Evolutionary conservation across 164 flowering plant species (phyloP).

Genomic region (Magnolia sinica): DNA sequence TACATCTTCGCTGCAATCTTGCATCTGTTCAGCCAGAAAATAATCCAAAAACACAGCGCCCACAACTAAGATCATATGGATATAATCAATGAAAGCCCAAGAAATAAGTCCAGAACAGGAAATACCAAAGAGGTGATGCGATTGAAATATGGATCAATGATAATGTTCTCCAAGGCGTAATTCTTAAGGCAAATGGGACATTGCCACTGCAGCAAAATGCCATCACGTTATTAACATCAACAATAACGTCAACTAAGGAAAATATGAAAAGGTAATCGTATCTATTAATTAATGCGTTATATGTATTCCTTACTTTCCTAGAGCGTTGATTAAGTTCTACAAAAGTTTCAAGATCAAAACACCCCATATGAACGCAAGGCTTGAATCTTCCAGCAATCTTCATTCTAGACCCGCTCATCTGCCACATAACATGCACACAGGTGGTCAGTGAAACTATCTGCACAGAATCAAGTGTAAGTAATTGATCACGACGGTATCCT

Average conservation of each 20-base stretch:
- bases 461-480: not conserved
- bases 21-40: conserved; percentile 47
- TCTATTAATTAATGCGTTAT: not conserved
- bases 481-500: not conserved
- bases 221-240: not conserved
- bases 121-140: conserved; percentile 75
- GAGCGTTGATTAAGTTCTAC: conserved; percentile 94
- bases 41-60: conserved; percentile 1
- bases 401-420: conserved; percentile 99
- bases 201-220: conserved; percentile 77
- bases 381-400: conserved; percentile 91
- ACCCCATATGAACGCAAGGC: conserved; percentile 93
- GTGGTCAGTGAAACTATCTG: not conserved
- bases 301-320: conserved; percentile 64
- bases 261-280: not conserved
- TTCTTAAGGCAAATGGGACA: conserved; percentile 96
- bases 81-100: not conserved
- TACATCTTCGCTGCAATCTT: conserved; percentile 76
- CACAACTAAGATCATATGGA: not conserved
- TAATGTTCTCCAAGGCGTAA: conserved; percentile 72
- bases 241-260: not conserved
- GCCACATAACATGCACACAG: conserved; percentile 10
- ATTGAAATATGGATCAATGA: conserved; percentile 93
- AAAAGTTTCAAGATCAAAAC: conserved; percentile 95
- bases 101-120: conserved; percentile 5